These are phyloP conservation scores for Pichia sp. DNA, from an alignment of 1,139 yeast species.

Conservation along the genomic window DNA sequence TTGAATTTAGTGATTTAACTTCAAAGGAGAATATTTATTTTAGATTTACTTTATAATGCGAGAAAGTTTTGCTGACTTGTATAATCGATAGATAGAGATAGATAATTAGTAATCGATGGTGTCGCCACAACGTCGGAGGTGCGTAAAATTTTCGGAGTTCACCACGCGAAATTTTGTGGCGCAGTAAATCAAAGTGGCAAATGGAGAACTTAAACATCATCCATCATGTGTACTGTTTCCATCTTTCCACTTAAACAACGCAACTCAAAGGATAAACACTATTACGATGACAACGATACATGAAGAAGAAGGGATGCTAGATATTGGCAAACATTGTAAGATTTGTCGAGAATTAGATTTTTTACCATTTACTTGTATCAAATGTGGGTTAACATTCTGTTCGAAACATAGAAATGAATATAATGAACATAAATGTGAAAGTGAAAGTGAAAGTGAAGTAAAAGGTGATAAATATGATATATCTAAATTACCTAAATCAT, in stretches of 20 bases:
- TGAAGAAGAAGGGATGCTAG: conserved; percentile 35
- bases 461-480: conserved; percentile 5
- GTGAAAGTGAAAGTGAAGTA: conserved; percentile 15
- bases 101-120: too few species aligned
- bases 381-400: conserved; percentile 52
- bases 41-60: conserved; percentile 29
- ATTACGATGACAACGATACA: conserved; percentile 15
- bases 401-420: conserved; percentile 40
- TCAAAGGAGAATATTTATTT: conserved; percentile 42
- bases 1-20: conserved; percentile 48
- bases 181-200: not conserved
- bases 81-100: too few species aligned
- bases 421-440: conserved; percentile 19
- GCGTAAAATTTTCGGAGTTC: not conserved
- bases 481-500: conserved; percentile 21
- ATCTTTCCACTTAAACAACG: not conserved
- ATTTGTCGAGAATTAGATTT: conserved; percentile 61
- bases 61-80: too few species aligned
- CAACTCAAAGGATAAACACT: not conserved
- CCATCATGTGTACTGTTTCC: too few species aligned
- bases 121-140: too few species aligned
- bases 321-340: conserved; percentile 62
- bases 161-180: not conserved
- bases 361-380: conserved; percentile 57
- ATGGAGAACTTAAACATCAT: too few species aligned